phyloP scores from a whole-genome alignment of 2,329 filamentous ascomycete genomes.

The Cryphonectria nitschkei region DNA sequence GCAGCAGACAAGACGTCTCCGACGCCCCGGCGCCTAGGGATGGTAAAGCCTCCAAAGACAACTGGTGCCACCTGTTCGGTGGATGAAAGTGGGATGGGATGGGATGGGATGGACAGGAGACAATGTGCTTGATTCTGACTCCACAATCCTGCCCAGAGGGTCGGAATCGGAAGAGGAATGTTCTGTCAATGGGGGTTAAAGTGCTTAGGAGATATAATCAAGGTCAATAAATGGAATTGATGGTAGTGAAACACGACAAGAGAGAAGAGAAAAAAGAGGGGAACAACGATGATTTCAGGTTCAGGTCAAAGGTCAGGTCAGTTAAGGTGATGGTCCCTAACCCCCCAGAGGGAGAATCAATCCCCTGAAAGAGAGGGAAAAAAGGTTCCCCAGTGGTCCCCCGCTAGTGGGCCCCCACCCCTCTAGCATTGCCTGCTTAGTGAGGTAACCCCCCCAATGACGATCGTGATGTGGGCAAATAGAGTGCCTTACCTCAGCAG shows the following conservation, averaged over 20 bases:
- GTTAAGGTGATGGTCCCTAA: neutral
- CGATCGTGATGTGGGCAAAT: conserved; percentile 7
- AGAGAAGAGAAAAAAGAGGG: neutral
- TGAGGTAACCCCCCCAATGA: neutral
- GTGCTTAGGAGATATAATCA: neutral
- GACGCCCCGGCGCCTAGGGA: neutral
- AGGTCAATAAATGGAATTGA: neutral
- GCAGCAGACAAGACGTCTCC: conserved; percentile 1
- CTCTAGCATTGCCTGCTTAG: neutral
- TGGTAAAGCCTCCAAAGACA: neutral
- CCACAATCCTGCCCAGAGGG: conserved; percentile 16
- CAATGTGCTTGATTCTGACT: neutral
- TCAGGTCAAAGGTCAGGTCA: neutral
- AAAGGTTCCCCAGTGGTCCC: neutral
- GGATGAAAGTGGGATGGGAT: conserved; percentile 3
- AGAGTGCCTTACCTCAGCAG: conserved; percentile 7
- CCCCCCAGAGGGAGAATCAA: neutral
- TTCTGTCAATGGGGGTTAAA: neutral
- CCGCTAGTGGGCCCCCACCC: too few relatives aligned
- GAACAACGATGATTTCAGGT: too few relatives aligned
- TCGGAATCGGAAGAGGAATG: neutral
- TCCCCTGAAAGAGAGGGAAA: neutral
- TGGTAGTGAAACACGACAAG: neutral
- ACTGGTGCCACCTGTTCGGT: neutral
- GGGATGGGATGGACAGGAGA: neutral